Base-by-base conservation (phyloP, 2,329 filamentous ascomycete species). In the Pseudocercospora fijiensis region DNA sequence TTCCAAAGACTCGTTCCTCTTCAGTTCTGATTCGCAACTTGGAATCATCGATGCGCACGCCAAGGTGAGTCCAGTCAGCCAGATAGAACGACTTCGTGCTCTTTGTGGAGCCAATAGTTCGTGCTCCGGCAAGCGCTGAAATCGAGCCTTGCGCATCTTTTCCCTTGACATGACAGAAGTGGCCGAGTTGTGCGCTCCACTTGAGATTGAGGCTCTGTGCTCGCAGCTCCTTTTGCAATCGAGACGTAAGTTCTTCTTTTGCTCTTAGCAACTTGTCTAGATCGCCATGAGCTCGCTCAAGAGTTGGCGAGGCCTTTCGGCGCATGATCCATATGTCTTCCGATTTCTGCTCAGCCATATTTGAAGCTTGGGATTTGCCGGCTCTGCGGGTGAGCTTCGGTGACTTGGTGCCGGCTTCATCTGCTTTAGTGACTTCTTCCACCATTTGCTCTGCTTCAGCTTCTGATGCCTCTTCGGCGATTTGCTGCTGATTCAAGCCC, bases 161-260 rank as follows among this genome's bases (percentile, higher is more conserved):
- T 33, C 92, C 92, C 76, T 89, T 95, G 71, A 98, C 85, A 75
- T 98, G 93, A 71, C 90, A 93, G 72, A 96, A 90, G 75, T 99
- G 91, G 8, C 95, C 94, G 1, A 96, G 83, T 13, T 88, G 89
- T 0, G 94, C 90, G 0, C 89, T 92, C 90, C 92, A 98, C 71
- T 89, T 90, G 20, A 99, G 84, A 0, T 87, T 90, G 49, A 98
- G 83, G 63, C 84, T 88, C 5, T 62, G 78, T 72, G 64, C 70
- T 65, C 78, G 76, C 49, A 94, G 82, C 4, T 85, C 81, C 11
- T 83, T 76, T 59, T 88, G 86, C 22, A 98, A 82, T 4, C 78
- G 78, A 18, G 85, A 80, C 9, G 84, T 85, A 3, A 98, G 81
- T 1, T 76, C 66, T 0, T 74, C 70, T 72, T 91, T 95, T 65